A percentile compares a stretch with the other conserved stretches of the same genome.
Conservation (phyloP, 1,284 basidiomycete species). For the Ceratobasidium papillatum region DNA sequence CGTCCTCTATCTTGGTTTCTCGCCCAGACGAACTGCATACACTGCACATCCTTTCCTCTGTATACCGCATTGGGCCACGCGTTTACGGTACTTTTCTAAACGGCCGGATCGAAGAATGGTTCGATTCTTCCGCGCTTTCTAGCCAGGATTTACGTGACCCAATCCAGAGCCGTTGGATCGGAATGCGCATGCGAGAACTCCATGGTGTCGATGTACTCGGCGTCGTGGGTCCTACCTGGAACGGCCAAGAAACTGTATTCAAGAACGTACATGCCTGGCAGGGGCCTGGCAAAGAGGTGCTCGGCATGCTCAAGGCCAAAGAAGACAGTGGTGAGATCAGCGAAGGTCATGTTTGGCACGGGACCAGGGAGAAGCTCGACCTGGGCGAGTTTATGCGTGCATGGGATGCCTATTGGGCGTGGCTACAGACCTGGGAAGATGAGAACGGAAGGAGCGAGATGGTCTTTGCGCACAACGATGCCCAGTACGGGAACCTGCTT, state of each 20-base stretch:
- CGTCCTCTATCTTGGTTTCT: constrained; percentile 85
- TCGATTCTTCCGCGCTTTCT: constrained; percentile 82
- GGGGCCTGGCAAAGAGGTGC: constrained; percentile 65
- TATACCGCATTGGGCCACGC: constrained; percentile 87
- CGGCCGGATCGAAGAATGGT: constrained; percentile 92
- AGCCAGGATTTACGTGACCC: constrained; percentile 79
- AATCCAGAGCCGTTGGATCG: constrained; percentile 81
- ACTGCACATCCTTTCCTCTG: constrained; percentile 85
- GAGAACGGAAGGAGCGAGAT: constrained; percentile 64
- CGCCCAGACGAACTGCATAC: constrained; percentile 84
- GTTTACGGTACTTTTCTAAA: constrained; percentile 94
- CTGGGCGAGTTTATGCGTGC: constrained; percentile 68
- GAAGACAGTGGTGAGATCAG: constrained; percentile 26
- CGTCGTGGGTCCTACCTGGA: constrained; percentile 62
- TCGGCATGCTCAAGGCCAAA: constrained; percentile 42
- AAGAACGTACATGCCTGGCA: constrained; percentile 74
- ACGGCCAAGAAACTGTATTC: constrained; percentile 62
- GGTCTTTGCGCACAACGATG: constrained; percentile 90
- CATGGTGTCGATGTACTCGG: constrained; percentile 85
- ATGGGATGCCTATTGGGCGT: constrained; percentile 74
- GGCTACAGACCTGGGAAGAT: constrained; percentile 70
- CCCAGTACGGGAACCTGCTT: constrained; percentile 93
- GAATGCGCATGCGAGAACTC: constrained; percentile 89
- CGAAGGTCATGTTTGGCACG: constrained; percentile 50
- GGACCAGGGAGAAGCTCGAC: constrained; percentile 58